These are phyloP conservation scores for Musa itinerans DNA, from an alignment of 176 grass and related monocot genomes.

Conservation along the genomic window DNA sequence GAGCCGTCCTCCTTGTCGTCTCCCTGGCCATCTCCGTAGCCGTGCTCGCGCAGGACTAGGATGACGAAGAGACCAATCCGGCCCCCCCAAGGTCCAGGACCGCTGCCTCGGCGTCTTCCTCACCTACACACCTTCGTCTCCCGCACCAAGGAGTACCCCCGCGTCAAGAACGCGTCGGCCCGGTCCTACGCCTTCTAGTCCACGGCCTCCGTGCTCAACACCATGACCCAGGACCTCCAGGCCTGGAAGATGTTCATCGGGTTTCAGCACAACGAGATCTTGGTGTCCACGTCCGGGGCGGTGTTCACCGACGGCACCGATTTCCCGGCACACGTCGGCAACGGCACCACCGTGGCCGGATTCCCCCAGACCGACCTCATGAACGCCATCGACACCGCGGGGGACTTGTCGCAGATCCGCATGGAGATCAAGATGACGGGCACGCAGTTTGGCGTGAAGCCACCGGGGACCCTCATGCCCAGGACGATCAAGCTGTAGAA, in stretches of 20 bases:
- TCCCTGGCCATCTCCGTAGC: not conserved
- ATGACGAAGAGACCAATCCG: conserved; percentile 1
- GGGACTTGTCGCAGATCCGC: conserved; percentile 53
- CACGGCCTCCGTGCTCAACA: conserved; percentile 51
- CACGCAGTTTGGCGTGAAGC: conserved; percentile 77
- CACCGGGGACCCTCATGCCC: conserved; percentile 61
- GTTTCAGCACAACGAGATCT: conserved; percentile 79
- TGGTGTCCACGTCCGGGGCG: conserved; percentile 47
- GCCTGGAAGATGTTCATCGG: conserved; percentile 85
- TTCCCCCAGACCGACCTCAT: conserved; percentile 63
- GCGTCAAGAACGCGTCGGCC: conserved; percentile 72
- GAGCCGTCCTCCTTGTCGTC: not conserved
- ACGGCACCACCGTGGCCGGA: conserved; percentile 46
- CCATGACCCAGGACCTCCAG: conserved; percentile 61
- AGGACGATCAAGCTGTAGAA: conserved; percentile 69
- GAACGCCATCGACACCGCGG: conserved; percentile 78
- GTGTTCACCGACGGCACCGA: conserved; percentile 53
- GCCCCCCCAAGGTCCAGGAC: conserved; percentile 44
- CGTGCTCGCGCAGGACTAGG: conserved; percentile 43
- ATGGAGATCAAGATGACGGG: conserved; percentile 56
- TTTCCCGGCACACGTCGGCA: conserved; percentile 53
- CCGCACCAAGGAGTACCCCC: conserved; percentile 70
- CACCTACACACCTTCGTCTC: conserved; percentile 64
- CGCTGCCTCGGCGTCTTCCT: conserved; percentile 79
- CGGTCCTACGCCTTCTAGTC: conserved; percentile 60